Conservation (phyloP, 495 filamentous ascomycete species). For the Chaetomidium leptoderma region DNA sequence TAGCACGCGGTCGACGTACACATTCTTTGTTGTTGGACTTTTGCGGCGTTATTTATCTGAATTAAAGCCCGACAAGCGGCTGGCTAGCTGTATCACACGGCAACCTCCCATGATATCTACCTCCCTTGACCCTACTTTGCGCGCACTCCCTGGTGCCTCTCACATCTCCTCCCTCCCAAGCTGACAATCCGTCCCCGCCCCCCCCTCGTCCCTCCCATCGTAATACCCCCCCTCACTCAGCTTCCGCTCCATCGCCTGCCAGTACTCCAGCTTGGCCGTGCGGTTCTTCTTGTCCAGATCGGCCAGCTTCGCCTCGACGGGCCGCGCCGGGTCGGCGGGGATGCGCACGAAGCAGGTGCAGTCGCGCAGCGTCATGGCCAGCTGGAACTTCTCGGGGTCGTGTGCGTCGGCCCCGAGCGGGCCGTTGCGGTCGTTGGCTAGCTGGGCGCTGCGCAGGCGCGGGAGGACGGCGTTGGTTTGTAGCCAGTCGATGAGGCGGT, state of each 20-base stretch:
- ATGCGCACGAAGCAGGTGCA: slow-evolving; percentile 78
- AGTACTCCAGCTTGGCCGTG: slow-evolving; percentile 65
- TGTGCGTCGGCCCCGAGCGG: slow-evolving; percentile 33
- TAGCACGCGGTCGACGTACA: no score
- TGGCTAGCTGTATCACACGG: no score
- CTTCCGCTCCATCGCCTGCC: slow-evolving; percentile 59
- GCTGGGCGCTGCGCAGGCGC: slow-evolving; percentile 50
- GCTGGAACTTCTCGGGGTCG: slow-evolving; percentile 33
- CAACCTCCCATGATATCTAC: not conserved
- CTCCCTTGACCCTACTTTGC: not conserved
- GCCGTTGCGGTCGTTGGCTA: slow-evolving; percentile 45
- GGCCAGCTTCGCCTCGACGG: slow-evolving; percentile 69
- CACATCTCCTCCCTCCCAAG: slow-evolving; percentile 18
- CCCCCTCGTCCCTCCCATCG: slow-evolving; percentile 44
- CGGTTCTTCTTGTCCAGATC: slow-evolving; percentile 87
- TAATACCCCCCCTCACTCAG: slow-evolving; percentile 76
- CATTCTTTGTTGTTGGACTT: no score
- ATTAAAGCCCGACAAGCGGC: no score
- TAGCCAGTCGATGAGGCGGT: slow-evolving; percentile 27
- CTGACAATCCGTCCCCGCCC: slow-evolving; percentile 23
- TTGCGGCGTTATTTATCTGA: no score
- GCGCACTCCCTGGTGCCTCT: not conserved
- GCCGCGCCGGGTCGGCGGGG: slow-evolving; percentile 23
- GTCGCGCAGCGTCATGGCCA: slow-evolving; percentile 85
- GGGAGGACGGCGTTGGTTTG: slow-evolving; percentile 34